phyloP scores from a whole-genome alignment of 108 stramenopile species.

The Chaetoceros muelleri region DNA sequence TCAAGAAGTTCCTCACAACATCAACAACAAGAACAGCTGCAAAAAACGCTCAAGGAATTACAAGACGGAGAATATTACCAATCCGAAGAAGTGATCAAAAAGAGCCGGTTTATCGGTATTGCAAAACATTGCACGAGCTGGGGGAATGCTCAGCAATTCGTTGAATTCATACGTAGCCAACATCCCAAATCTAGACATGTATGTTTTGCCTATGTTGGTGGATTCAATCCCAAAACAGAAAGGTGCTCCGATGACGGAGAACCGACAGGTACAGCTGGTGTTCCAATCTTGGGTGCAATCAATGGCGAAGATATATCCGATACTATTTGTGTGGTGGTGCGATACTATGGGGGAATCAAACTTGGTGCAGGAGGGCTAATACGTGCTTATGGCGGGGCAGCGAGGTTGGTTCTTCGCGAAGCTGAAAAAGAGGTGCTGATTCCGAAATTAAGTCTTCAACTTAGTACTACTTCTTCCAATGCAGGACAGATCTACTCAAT shows the following conservation, averaged over 20 bases:
- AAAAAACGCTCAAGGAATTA: neutral
- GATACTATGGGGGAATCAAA: conserved; percentile 79
- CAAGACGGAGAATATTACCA: conserved; percentile 12
- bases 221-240: conserved; percentile 21
- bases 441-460: conserved; percentile 29
- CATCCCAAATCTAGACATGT: conserved; percentile 79
- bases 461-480: conserved; percentile 16
- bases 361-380: conserved; percentile 81
- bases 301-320: conserved; percentile 58
- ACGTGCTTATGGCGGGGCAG: conserved; percentile 72
- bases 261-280: conserved; percentile 74
- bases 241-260: conserved; percentile 78
- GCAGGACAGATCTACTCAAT: conserved; percentile 14
- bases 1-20: too few relatives aligned
- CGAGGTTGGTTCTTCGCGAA: conserved; percentile 48
- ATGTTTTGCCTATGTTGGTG: conserved; percentile 52
- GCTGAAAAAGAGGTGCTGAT: conserved; percentile 29
- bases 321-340: conserved; percentile 59
- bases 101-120: conserved; percentile 68
- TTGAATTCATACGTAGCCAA: conserved; percentile 31
- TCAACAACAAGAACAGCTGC: neutral
- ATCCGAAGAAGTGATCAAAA: conserved; percentile 59
- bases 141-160: conserved; percentile 41
- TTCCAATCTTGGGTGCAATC: conserved; percentile 63
- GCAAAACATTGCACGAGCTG: conserved; percentile 49